Evolutionary conservation across 108 stramenopile species (phyloP).

Genomic region (Skeletonema costatum): DNA sequence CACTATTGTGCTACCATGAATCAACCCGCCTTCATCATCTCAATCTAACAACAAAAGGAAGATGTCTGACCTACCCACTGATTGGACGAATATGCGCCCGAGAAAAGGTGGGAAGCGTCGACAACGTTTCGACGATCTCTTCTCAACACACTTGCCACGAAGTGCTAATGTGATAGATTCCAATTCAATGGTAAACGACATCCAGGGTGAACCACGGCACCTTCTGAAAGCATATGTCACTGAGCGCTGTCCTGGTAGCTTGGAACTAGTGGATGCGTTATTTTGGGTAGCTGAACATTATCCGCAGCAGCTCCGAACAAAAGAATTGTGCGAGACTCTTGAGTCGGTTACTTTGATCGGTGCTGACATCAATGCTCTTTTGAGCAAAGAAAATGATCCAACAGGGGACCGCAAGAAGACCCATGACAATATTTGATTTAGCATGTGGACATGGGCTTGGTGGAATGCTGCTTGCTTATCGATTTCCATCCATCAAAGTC

Average conservation of each 20-base stretch:
- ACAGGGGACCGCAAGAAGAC: neutral
- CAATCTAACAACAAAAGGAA: neutral
- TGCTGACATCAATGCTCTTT: constrained; percentile 18
- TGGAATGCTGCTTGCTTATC: constrained; percentile 3
- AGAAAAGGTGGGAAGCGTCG: constrained; percentile 16
- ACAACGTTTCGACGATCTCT: constrained; percentile 7
- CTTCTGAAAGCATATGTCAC: constrained; percentile 6
- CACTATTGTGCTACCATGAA: neutral
- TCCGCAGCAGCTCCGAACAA: constrained; percentile 7
- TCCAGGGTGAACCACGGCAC: neutral
- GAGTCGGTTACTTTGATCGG: constrained; percentile 10
- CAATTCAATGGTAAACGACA: constrained; percentile 15
- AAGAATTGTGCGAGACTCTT: constrained; percentile 19
- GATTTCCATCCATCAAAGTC: constrained; percentile 5
- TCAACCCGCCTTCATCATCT: neutral
- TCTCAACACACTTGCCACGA: constrained; percentile 1
- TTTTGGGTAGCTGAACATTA: constrained; percentile 9
- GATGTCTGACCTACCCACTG: constrained; percentile 8
- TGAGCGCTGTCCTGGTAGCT: constrained; percentile 8
- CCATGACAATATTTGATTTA: constrained; percentile 19
- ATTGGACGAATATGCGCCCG: constrained; percentile 6
- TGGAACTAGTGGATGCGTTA: constrained; percentile 9
- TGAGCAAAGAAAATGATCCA: constrained; percentile 7
- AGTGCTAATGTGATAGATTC: constrained; percentile 14
- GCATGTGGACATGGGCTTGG: constrained; percentile 13